Evolutionary conservation across 805 yeast genomes (phyloP).

Genomic region (Candida insectorum): DNA sequence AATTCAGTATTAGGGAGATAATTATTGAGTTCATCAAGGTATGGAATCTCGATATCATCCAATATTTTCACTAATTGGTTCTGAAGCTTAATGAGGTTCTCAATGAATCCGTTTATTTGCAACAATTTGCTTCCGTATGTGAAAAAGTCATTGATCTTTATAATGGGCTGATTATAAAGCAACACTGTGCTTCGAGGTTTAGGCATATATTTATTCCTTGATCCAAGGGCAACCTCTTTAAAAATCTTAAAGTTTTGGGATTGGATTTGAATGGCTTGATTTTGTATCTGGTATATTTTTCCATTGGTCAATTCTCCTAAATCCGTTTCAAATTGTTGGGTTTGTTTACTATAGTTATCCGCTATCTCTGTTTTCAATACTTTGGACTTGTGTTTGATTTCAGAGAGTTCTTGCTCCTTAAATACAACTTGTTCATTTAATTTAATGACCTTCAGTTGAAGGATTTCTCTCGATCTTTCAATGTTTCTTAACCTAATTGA

Average conservation of each 20-base stretch:
- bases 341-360: too few species aligned
- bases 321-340: not conserved
- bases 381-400: not conserved
- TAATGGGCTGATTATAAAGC: slow-evolving; percentile 25
- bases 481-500: slow-evolving; percentile 16
- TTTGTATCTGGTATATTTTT: slow-evolving; percentile 17
- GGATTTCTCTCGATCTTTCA: slow-evolving; percentile 6
- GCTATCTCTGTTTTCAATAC: not conserved
- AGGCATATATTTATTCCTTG: slow-evolving; percentile 3
- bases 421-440: slow-evolving; percentile 12
- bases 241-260: slow-evolving; percentile 21
- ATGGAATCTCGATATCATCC: slow-evolving; percentile 18
- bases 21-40: slow-evolving; percentile 19
- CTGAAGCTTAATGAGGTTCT: slow-evolving; percentile 23
- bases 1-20: slow-evolving; percentile 22
- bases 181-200: slow-evolving; percentile 3
- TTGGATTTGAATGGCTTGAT: slow-evolving; percentile 24
- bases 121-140: slow-evolving; percentile 21
- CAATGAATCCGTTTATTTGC: slow-evolving; percentile 28
- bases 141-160: slow-evolving; percentile 24
- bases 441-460: slow-evolving; percentile 12
- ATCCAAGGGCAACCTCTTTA: slow-evolving; percentile 20
- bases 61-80: slow-evolving; percentile 17
- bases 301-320: slow-evolving; percentile 4
- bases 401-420: slow-evolving; percentile 7